Evolutionary conservation across 495 filamentous ascomycete genomes (phyloP).

Genomic region (Talaromyces adpressus): DNA sequence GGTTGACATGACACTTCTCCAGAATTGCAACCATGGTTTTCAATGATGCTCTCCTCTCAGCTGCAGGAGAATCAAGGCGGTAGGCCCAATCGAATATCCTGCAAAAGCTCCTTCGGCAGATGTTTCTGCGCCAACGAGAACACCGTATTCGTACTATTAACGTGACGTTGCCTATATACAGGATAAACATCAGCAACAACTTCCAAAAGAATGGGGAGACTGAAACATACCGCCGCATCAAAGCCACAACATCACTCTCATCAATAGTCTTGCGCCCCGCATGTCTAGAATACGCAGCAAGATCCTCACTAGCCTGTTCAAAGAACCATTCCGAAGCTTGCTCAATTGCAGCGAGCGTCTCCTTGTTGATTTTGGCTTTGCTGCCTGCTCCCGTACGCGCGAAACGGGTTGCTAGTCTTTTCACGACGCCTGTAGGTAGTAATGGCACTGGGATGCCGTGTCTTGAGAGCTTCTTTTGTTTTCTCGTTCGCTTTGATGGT

Average conservation of each 20-base stretch:
- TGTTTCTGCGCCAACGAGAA: constrained; percentile 79
- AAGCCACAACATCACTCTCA: constrained; percentile 70
- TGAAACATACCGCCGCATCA: constrained; percentile 63
- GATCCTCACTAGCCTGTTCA: constrained; percentile 72
- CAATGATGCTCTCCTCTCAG: neutral
- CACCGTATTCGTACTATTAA: constrained; percentile 60
- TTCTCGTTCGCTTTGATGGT: constrained; percentile 16
- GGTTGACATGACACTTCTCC: neutral
- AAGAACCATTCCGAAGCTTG: constrained; percentile 85
- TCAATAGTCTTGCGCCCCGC: constrained; percentile 79
- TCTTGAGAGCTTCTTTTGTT: constrained; percentile 56
- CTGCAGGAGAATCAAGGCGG: constrained; percentile 28
- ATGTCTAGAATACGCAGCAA: constrained; percentile 73
- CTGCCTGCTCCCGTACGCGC: constrained; percentile 50
- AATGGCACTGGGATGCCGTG: constrained; percentile 70
- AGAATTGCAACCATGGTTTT: too few relatives aligned
- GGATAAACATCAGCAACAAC: too few relatives aligned
- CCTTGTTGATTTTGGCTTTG: constrained; percentile 61
- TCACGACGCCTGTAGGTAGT: constrained; percentile 62
- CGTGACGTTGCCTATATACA: constrained; percentile 65
- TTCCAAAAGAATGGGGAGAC: constrained; percentile 3
- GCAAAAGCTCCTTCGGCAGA: constrained; percentile 74
- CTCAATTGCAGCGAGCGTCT: constrained; percentile 64
- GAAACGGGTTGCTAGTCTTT: constrained; percentile 67
- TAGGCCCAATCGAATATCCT: constrained; percentile 69